Evolutionary conservation across 345 rosid species (phyloP), one percentile per base, ranked within the genome.

Genomic region (Crucihimalaya himalaica): DNA sequence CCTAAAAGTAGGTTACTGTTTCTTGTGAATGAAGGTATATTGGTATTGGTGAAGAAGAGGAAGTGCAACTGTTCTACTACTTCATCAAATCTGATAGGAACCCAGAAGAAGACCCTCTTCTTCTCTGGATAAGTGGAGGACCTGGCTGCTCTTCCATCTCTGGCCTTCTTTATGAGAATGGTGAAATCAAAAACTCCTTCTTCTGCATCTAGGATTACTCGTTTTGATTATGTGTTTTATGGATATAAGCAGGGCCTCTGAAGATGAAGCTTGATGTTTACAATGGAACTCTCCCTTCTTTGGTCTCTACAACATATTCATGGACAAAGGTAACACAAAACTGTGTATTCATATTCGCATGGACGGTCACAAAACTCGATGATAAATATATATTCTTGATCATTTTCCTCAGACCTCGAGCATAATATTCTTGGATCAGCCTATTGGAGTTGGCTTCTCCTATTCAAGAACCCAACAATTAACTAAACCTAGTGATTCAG

Each of bases 391-490:
- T 34, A 34, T 8, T 78, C 88, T 25, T 88, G 87, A 23, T 85
- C 79, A 71, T 86, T 88, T 14, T 86, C 72, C 46, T 72, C 66
- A 83, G 90, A 83, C 72, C 5, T 75, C 93, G 5, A 88, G 83
- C 83, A 78, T 90, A 45, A 82, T 86, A 70, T 85, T 82, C 65
- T 61, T 88, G 23, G 96, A 88, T 78, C 75, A 83, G 31, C 96
- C 96, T 4, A 85, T 83, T 6, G 86, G 90, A 29, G 80, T 88
- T 39, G 96, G 93, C 23, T 90, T 86, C 79, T 90, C 96, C 15
- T 90, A 82, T 35, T 74, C 89, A 18, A 73, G 61, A 71, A 80
- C 63, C 57, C 19, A 23, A 4, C 19, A 18, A 10, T 83, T 82
- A 23, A 71, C 68, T 45, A 70, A 27, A 21, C 43, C 83, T 1